phyloP scores from a whole-genome alignment of 106 monocot species.

The Dactylorhiza incarnata region DNA sequence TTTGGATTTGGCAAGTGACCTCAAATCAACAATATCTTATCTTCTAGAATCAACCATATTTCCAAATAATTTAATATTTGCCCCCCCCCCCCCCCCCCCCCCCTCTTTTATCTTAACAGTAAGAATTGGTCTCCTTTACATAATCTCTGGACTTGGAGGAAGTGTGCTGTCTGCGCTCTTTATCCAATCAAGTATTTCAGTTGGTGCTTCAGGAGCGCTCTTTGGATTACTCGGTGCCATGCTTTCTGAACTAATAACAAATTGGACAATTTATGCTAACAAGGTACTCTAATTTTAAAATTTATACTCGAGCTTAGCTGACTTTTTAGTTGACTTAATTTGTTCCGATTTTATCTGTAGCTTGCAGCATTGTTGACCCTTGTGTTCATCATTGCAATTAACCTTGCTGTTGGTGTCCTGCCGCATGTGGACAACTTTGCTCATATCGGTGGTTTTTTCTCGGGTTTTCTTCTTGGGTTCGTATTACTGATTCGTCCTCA shows the following conservation, averaged over 20 bases:
- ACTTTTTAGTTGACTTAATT: background rate
- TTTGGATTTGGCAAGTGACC: constrained; percentile 75
- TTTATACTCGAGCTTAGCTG: background rate
- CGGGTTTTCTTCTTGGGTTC: constrained; percentile 73
- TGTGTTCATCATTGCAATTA: constrained; percentile 66
- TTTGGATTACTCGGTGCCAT: constrained; percentile 88
- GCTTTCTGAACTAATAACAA: constrained; percentile 96
- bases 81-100: too few species aligned
- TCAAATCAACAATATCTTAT: background rate
- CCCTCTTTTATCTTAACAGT: constrained; percentile 33
- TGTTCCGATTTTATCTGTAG: constrained; percentile 23
- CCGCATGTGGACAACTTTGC: constrained; percentile 85
- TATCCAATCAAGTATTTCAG: constrained; percentile 54
- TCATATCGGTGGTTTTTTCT: constrained; percentile 65
- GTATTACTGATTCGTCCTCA: constrained; percentile 61
- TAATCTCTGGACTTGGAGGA: constrained; percentile 82
- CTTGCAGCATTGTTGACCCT: constrained; percentile 72
- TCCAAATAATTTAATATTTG: background rate
- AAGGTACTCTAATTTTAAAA: constrained; percentile 40
- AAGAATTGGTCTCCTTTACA: constrained; percentile 75
- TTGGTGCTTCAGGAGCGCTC: constrained; percentile 94
- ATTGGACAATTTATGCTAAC: constrained; percentile 94
- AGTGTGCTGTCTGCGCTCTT: constrained; percentile 82
- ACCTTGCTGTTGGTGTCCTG: constrained; percentile 75
- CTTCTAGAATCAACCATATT: constrained; percentile 1